Evolutionary conservation across 371 early-diverging fungal species (phyloP), one percentile per base, ranked within the genome.

Genomic region (Syncephalastrum monosporum): DNA sequence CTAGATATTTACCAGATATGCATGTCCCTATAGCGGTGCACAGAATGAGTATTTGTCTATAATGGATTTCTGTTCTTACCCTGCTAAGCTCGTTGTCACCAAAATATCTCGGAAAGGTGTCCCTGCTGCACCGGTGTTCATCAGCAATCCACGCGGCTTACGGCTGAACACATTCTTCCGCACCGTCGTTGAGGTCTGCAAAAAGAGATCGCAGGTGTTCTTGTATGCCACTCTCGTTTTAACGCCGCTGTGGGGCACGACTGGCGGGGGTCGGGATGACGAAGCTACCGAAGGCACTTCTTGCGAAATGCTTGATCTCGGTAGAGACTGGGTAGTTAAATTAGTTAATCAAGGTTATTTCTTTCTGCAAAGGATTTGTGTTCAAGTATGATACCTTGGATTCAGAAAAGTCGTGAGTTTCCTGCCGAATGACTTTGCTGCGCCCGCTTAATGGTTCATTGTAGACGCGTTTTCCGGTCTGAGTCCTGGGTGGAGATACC

Each of bases 111-210:
- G 38, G 49, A 72, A 49, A 0, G 54, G 52, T 23, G 50, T 19
- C 14, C 45, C 50, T 3, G 24, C 44, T 7, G 53, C 53, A 0
- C 64, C 63, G 47, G 62, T 67, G 54, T 68, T 72, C 21, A 60
- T 71, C 15, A 72, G 17, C 17, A 76, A 44, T 15, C 71, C 67
- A 15, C 77, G 44, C 8, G 73, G 77, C 46, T 72, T 72, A 19
- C 65, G 67, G 0, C 17, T 44, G 16, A 64, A 59, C 3, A 29
- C 53, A 5, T 25, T 38, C 12, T 10, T 58, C 23, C 47, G 57
- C 17, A 48, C 42, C 48, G 53, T 53, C 7, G 46, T 27, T n/a
- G 16, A 46, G 10, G 47, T 25, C 8, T 41, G 59, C 47, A 59
- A 45, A 29, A 47, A 53, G n/a, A 59, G 29, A 33, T 59, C 59